Evolutionary conservation across 2,329 filamentous ascomycete genomes (phyloP), one percentile per base, ranked within the genome.

Genomic region (Ophiostoma australiae): DNA sequence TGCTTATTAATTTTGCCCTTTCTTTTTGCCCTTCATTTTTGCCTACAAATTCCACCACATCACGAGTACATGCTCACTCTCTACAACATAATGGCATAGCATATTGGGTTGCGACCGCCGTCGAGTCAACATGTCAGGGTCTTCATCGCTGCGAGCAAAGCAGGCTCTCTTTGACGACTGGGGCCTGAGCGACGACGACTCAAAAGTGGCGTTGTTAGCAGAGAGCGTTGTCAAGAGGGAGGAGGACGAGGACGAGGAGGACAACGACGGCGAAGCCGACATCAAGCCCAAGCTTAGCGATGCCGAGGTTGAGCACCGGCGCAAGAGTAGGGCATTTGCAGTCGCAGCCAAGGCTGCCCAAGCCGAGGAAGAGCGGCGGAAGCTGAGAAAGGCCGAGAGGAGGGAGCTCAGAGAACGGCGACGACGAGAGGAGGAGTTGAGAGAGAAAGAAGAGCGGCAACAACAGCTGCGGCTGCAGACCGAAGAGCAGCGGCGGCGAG

Each of bases 281-380:
- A 6, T 2, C 33, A 44, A 23, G 37, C 61, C 61, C 6, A 7
- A 11, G 20, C 61, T 66, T 7, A n/a, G 20, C 20, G 41, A n/a
- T 35, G 67, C 67, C 20, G 67, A 68, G 41, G 11, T 23, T 0
- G 73, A 78, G 8, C 76, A 78, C 58, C 78, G 83, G 23, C 77
- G 77, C 70, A 75, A 75, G 37, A 77, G 72, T 71, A 72, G 73
- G 35, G 73, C 75, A n/a, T 76, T 76, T 74, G 77, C 77, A 35
- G 67, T 33, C 1, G 71, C 73, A 4, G 69, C 70, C 10, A 66
- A 35, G 67, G 61, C 39, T 3, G 37, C 52, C 31, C 58, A 31
- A 11, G 37, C 11, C 23, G 15, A 20, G 10, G 4, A 63, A n/a
- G 37, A 35, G 20, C 17, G 27, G 55, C 15, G 27, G 17, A 17